Evolutionary conservation across 2,329 filamentous ascomycete genomes (phyloP).

Genomic region (Calonectria hongkongensis): DNA sequence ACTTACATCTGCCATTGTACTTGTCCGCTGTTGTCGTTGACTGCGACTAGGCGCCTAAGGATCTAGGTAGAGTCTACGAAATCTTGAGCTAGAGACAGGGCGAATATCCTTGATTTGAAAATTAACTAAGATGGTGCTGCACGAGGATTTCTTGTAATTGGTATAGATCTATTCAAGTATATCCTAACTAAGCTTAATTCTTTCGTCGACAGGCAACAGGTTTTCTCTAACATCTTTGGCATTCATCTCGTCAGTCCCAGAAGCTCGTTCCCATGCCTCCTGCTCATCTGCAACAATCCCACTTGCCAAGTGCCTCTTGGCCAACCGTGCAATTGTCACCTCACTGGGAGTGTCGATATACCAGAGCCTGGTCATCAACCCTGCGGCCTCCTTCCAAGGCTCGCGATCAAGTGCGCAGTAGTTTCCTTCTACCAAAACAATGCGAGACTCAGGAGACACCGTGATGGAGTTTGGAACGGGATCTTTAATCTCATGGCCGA

Average conservation of each 20-base stretch:
- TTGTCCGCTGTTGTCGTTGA: no score
- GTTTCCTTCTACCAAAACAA: conserved; percentile 10
- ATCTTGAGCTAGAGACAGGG: no score
- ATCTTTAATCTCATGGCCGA: conserved; percentile 23
- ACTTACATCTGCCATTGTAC: no score
- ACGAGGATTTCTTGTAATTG: no score
- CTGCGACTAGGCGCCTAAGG: no score
- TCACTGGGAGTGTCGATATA: conserved; percentile 11
- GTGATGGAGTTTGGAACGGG: conserved; percentile 14
- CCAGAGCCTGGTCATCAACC: conserved; percentile 28
- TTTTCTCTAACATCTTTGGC: conserved; percentile 25
- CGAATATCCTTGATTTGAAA: no score
- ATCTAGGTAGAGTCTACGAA: no score
- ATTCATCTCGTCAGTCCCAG: conserved; percentile 31
- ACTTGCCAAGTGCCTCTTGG: conserved; percentile 6
- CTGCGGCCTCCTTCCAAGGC: conserved; percentile 26
- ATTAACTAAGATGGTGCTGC: no score
- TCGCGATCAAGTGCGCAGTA: conserved; percentile 10
- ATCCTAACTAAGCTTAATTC: not conserved
- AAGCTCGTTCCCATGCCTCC: conserved; percentile 25
- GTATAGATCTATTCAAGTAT: not conserved
- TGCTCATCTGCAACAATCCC: conserved; percentile 17
- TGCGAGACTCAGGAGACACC: not conserved
- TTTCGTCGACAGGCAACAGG: not conserved
- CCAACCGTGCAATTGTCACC: not conserved